These are phyloP conservation scores for Monilinia vaccinii-corymbosi DNA, from an alignment of 2,329 filamentous ascomycete species.

Conservation along the genomic window DNA sequence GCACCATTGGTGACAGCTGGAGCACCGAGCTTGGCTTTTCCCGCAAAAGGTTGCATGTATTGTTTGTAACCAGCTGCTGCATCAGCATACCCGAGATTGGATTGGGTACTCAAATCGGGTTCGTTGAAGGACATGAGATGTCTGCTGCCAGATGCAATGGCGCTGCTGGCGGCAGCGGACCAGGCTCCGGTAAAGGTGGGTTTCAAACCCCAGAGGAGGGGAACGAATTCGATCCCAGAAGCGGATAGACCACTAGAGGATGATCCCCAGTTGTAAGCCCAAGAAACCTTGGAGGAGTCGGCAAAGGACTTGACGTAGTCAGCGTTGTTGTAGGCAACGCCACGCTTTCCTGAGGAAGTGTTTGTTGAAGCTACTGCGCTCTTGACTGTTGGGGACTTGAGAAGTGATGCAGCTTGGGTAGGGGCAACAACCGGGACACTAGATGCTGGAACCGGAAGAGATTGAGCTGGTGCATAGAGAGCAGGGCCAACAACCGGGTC, in stretches of 20 bases:
- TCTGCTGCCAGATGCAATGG: conserved; percentile 45
- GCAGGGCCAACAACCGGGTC: no score
- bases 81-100: conserved; percentile 35
- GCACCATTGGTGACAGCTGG: conserved; percentile 41
- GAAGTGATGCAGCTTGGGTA: neutral
- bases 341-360: conserved; percentile 40
- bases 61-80: conserved; percentile 34
- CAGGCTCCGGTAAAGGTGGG: conserved; percentile 38
- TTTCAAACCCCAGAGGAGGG: conserved; percentile 54
- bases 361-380: neutral
- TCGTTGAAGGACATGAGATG: conserved; percentile 64
- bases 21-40: conserved; percentile 36
- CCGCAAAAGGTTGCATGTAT: conserved; percentile 38
- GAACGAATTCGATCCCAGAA: conserved; percentile 47
- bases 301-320: conserved; percentile 43
- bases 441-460: neutral
- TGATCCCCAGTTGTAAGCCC: conserved; percentile 61
- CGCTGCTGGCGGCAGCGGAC: conserved; percentile 39
- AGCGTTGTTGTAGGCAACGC: conserved; percentile 58
- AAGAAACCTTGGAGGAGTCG: conserved; percentile 37
- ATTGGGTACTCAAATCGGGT: conserved; percentile 52
- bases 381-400: neutral
- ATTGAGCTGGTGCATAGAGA: conserved; percentile 3
- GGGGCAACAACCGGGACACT: neutral
- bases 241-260: conserved; percentile 34